Percentiles rank a stretch among this genome's conserved stretches.
Evolutionary conservation across 306 rosid species (phyloP).

Genomic region (Rubus parviflorus): DNA sequence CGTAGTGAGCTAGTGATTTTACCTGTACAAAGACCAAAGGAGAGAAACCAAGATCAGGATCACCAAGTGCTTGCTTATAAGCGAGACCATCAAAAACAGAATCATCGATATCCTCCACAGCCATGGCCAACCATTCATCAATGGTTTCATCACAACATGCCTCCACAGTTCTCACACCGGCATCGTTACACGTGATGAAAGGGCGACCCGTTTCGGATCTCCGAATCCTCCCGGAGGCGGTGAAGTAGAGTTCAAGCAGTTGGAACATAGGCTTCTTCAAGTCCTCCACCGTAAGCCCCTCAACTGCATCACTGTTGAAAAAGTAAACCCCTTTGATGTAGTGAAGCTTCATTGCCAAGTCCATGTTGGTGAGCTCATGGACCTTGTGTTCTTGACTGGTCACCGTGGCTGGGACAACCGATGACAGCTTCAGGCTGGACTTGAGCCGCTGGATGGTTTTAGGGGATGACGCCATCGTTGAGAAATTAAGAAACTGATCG

Average conservation of each 20-base stretch:
- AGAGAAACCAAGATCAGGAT: slow-evolving; percentile 69
- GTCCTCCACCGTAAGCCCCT: slow-evolving; percentile 43
- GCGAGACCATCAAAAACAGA: slow-evolving; percentile 30
- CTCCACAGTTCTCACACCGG: slow-evolving; percentile 70
- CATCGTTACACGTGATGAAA: slow-evolving; percentile 71
- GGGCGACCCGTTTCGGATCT: slow-evolving; percentile 42
- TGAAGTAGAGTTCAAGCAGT: slow-evolving; percentile 39
- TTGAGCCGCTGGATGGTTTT: slow-evolving; percentile 7
- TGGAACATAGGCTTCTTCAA: slow-evolving; percentile 65
- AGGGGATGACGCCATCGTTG: slow-evolving; percentile 15
- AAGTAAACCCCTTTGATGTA: slow-evolving; percentile 59
- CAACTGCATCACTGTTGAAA: slow-evolving; percentile 48
- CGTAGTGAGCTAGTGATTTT: not conserved
- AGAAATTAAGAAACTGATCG: too few relatives aligned
- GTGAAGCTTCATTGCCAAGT: slow-evolving; percentile 67
- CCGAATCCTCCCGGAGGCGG: slow-evolving; percentile 61
- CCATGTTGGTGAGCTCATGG: slow-evolving; percentile 50
- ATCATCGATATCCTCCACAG: slow-evolving; percentile 27
- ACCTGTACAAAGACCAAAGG: slow-evolving; percentile 81
- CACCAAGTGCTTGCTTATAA: slow-evolving; percentile 52
- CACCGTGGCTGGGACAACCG: slow-evolving; percentile 68
- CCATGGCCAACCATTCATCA: slow-evolving; percentile 43
- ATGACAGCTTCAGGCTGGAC: slow-evolving; percentile 37
- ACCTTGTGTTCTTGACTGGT: slow-evolving; percentile 30
- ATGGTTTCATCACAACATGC: slow-evolving; percentile 43